A percentile compares a stretch with the other conserved stretches of the same genome.
These are phyloP conservation scores for Nepenthes gracilis DNA, from an alignment of 148 eudicot species.

Conservation along the genomic window DNA sequence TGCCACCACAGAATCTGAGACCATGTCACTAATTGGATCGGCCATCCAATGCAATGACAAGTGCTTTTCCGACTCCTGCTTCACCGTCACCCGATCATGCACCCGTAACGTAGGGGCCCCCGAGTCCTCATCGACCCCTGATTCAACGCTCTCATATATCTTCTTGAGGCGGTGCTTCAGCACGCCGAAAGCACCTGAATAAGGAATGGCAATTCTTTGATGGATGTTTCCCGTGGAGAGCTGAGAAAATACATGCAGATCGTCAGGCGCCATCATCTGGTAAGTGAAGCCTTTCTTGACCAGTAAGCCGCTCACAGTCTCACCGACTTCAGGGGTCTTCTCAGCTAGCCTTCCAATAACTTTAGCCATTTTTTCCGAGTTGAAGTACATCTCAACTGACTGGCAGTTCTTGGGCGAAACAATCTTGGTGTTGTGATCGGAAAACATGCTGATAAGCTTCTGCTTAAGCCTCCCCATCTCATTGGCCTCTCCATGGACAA, in stretches of 20 bases:
- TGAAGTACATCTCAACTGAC: constrained; percentile 80
- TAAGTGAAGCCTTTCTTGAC: constrained; percentile 94
- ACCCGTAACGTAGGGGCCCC: constrained; percentile 47
- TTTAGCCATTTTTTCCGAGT: constrained; percentile 85
- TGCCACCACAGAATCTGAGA: constrained; percentile 82
- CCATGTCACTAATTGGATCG: constrained; percentile 91
- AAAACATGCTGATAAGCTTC: constrained; percentile 53
- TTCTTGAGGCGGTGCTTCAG: constrained; percentile 66
- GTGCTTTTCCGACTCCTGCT: constrained; percentile 76
- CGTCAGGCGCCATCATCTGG: constrained; percentile 87
- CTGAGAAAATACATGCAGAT: constrained; percentile 84
- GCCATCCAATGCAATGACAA: constrained; percentile 78
- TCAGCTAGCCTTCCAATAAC: constrained; percentile 77
- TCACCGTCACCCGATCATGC: constrained; percentile 64
- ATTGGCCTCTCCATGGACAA: constrained; percentile 89
- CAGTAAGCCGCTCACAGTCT: constrained; percentile 60
- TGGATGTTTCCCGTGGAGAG: constrained; percentile 69
- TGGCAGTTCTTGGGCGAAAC: constrained; percentile 81
- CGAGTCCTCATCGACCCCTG: constrained; percentile 51
- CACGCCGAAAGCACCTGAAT: constrained; percentile 78
- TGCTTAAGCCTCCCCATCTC: constrained; percentile 94
- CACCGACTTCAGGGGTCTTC: constrained; percentile 64
- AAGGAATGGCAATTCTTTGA: constrained; percentile 83
- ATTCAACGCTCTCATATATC: constrained; percentile 78
- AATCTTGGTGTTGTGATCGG: constrained; percentile 65